A percentile compares a stretch with the other conserved stretches of the same genome.
phyloP scores from a whole-genome alignment of 23 red algal genomes.

The Pyropia yezoensis region DNA sequence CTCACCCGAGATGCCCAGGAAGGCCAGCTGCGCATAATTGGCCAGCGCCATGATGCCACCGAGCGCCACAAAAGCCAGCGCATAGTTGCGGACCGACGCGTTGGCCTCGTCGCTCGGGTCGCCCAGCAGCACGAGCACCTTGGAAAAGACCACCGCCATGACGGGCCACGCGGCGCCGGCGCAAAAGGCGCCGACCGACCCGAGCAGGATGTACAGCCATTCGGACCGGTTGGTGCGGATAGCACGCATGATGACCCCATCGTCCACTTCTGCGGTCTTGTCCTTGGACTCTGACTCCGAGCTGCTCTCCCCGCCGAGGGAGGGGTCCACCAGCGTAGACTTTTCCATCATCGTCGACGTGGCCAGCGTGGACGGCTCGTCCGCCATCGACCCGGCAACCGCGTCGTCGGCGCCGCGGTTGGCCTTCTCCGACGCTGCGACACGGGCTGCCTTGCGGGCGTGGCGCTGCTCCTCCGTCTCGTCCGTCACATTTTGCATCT shows the following conservation, averaged over 20 bases:
- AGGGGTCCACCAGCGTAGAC: background rate
- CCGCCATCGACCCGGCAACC: slow-evolving; percentile 3
- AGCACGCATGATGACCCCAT: slow-evolving; percentile 28
- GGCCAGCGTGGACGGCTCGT: background rate
- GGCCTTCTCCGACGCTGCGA: slow-evolving; percentile 9
- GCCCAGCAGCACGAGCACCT: slow-evolving; percentile 25
- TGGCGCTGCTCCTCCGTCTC: slow-evolving; percentile 13
- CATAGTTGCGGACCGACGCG: slow-evolving; percentile 8
- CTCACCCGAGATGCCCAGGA: slow-evolving; percentile 83
- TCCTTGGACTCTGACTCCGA: slow-evolving; percentile 6
- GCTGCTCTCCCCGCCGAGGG: background rate
- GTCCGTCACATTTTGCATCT: slow-evolving; percentile 51
- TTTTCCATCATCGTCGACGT: slow-evolving; percentile 4
- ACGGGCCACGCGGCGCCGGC: slow-evolving; percentile 42
- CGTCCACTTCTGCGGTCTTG: slow-evolving; percentile 4
- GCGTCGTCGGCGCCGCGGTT: background rate
- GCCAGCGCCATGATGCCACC: slow-evolving; percentile 28
- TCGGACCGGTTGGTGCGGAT: slow-evolving; percentile 25
- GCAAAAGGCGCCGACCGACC: slow-evolving; percentile 25
- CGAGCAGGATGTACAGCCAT: slow-evolving; percentile 30
- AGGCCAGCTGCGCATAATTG: slow-evolving; percentile 30
- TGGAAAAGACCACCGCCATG: slow-evolving; percentile 39
- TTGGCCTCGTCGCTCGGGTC: slow-evolving; percentile 1
- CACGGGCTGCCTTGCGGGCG: background rate
- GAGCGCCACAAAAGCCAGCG: slow-evolving; percentile 23